Percentiles rank a stretch among this genome's conserved stretches.
Conservation (phyloP, 129 eudicot genomes). For the Oenanthe sinensis region DNA sequence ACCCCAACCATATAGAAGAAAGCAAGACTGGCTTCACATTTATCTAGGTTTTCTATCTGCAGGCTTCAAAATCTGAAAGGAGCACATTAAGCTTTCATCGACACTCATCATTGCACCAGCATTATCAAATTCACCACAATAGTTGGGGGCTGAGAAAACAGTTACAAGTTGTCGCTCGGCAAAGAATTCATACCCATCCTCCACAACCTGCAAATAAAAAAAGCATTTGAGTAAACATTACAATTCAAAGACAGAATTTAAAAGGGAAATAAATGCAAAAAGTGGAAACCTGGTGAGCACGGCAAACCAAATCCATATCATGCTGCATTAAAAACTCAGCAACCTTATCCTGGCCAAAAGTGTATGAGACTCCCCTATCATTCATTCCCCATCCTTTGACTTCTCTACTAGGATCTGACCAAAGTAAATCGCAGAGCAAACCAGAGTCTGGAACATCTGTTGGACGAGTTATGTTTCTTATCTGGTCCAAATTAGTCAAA, state of each 20-base stretch:
- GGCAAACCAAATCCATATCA: constrained; percentile 79
- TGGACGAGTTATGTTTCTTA: constrained; percentile 57
- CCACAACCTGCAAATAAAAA: constrained; percentile 46
- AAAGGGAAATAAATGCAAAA: neutral
- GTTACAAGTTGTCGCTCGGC: constrained; percentile 81
- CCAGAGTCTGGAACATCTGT: constrained; percentile 78
- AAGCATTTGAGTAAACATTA: neutral
- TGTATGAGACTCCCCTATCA: constrained; percentile 70
- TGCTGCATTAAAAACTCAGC: constrained; percentile 66
- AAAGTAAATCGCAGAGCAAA: constrained; percentile 64
- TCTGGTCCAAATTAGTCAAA: constrained; percentile 52
- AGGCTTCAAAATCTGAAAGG: constrained; percentile 74
- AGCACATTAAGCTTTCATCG: constrained; percentile 76
- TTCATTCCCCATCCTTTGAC: constrained; percentile 75
- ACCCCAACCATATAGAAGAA: constrained; percentile 29
- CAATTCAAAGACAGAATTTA: neutral
- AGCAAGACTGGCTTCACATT: constrained; percentile 26
- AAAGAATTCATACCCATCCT: constrained; percentile 75
- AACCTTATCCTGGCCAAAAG: constrained; percentile 74
- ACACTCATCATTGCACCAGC: constrained; percentile 90
- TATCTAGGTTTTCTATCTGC: constrained; percentile 54
- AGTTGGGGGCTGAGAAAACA: constrained; percentile 69
- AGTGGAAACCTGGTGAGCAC: constrained; percentile 62
- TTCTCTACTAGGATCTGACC: constrained; percentile 77
- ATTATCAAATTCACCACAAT: constrained; percentile 79